A percentile compares a stretch with the other conserved stretches of the same genome.
These are phyloP conservation scores for Parsonsia alboflavescens DNA, from an alignment of 257 asterid genomes.

Conservation along the genomic window DNA sequence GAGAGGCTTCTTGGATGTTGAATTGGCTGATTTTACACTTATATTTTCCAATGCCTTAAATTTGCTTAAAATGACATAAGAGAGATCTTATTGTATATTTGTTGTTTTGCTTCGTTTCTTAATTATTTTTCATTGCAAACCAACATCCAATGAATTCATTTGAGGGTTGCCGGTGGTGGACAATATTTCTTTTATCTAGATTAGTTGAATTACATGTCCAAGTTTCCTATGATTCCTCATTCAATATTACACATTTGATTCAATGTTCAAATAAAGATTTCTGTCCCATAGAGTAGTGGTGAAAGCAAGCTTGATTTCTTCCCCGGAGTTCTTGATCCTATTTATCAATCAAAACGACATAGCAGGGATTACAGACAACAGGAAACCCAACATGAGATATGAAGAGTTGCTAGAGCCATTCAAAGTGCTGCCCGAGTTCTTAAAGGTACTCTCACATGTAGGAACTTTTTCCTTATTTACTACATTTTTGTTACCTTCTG, in stretches of 20 bases:
- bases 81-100: not conserved
- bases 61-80: not conserved
- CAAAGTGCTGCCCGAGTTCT: slow-evolving; percentile 57
- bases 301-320: slow-evolving; percentile 54
- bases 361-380: slow-evolving; percentile 28
- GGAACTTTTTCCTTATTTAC: not conserved
- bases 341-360: slow-evolving; percentile 17
- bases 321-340: slow-evolving; percentile 68
- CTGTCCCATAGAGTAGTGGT: slow-evolving; percentile 57
- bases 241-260: not conserved
- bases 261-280: slow-evolving; percentile 46
- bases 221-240: not conserved
- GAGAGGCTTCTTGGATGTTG: too few species aligned
- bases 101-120: not conserved
- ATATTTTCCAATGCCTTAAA: not conserved
- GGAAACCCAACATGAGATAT: slow-evolving; percentile 58
- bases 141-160: not conserved
- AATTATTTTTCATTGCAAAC: not conserved
- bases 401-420: slow-evolving; percentile 88
- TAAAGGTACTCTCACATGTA: slow-evolving; percentile 53
- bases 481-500: not conserved
- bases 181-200: not conserved
- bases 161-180: not conserved
- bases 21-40: not conserved
- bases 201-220: not conserved